Conservation (phyloP, 768 basidiomycete genomes). For the Suillus ampliporus region DNA sequence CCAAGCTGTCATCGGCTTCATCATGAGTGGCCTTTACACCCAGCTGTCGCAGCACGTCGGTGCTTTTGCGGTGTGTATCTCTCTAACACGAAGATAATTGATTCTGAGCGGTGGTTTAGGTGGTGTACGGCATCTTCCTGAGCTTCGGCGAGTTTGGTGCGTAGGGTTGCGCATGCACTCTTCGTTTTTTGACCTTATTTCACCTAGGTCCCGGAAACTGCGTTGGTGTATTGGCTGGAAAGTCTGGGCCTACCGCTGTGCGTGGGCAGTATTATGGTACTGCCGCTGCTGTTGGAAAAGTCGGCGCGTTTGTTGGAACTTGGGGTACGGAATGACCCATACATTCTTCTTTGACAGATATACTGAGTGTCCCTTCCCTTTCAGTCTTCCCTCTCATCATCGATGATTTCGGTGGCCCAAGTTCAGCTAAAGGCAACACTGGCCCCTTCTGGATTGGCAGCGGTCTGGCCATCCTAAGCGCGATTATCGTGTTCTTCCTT, state of each 20-base stretch:
- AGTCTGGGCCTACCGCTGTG: constrained; percentile 83
- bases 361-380: constrained; percentile 9
- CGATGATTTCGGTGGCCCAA: constrained; percentile 63
- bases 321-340: constrained; percentile 58
- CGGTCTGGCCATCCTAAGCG: constrained; percentile 82
- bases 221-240: constrained; percentile 83
- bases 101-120: constrained; percentile 39
- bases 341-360: not conserved
- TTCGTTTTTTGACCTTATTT: constrained; percentile 9
- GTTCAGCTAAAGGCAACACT: constrained; percentile 64
- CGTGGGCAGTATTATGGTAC: constrained; percentile 87
- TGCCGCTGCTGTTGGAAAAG: constrained; percentile 85
- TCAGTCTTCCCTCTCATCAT: constrained; percentile 74
- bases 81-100: not conserved
- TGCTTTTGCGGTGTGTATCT: constrained; percentile 68
- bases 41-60: constrained; percentile 66
- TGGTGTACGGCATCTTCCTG: constrained; percentile 91
- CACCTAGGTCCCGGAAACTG: constrained; percentile 78
- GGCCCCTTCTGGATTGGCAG: constrained; percentile 92
- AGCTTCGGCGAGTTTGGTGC: constrained; percentile 87
- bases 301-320: constrained; percentile 84
- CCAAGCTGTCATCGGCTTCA: constrained; percentile 82
- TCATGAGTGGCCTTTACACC: constrained; percentile 85
- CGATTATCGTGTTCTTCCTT: constrained; percentile 72
- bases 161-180: not conserved